phyloP scores from a whole-genome alignment of 2,329 filamentous ascomycete species.

The Eutypa lata region DNA sequence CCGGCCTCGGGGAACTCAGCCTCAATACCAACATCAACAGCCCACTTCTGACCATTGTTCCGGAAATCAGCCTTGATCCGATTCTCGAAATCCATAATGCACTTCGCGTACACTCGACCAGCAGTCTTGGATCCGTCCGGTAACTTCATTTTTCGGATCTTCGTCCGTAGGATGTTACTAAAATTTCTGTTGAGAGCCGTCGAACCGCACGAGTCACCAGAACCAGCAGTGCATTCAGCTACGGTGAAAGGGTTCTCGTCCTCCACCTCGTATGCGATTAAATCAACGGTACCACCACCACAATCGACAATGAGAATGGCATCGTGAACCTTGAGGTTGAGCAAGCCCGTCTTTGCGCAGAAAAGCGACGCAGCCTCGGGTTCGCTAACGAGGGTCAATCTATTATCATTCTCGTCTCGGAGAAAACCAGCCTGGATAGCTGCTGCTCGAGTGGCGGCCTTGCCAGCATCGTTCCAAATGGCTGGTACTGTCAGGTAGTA shows the following conservation, averaged over 20 bases:
- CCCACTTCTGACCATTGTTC: conserved; percentile 99
- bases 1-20: conserved; percentile 96
- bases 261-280: conserved; percentile 98
- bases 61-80: conserved; percentile 99
- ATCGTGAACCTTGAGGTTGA: conserved; percentile 97
- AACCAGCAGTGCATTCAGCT: conserved; percentile 93
- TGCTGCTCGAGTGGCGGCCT: conserved; percentile 91
- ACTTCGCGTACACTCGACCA: conserved; percentile 98
- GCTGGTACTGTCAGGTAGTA: conserved; percentile 99
- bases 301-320: conserved; percentile 98
- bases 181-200: conserved; percentile 97
- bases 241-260: conserved; percentile 97
- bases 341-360: conserved; percentile 91
- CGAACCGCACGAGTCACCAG: conserved; percentile 96
- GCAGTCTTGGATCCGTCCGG: conserved; percentile 95
- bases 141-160: conserved; percentile 99
- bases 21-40: conserved; percentile 97
- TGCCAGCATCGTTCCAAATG: conserved; percentile 98
- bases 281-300: conserved; percentile 95
- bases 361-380: conserved; percentile 96
- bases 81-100: conserved; percentile 99
- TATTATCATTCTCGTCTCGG: conserved; percentile 95
- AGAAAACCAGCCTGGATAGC: conserved; percentile 97
- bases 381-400: conserved; percentile 90
- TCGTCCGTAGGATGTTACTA: conserved; percentile 94